Conservation (phyloP, 1,284 basidiomycete genomes). For the Ganoderma lucidum region DNA sequence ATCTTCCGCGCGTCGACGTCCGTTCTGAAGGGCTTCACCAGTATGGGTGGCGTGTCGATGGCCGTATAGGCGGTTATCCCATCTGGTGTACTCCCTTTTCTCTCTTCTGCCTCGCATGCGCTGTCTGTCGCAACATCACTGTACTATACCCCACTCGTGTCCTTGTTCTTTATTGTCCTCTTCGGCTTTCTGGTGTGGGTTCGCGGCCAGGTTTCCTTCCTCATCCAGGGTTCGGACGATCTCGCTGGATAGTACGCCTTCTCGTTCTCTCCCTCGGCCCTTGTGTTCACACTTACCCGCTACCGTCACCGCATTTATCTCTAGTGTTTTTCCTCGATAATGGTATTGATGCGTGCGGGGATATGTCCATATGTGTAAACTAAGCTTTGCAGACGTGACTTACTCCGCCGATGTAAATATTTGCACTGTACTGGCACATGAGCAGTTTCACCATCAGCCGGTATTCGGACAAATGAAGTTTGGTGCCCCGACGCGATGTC, state of each 20-base stretch:
- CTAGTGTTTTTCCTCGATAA: background rate
- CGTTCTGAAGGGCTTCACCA: constrained; percentile 49
- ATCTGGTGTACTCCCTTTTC: background rate
- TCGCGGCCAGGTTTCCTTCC: background rate
- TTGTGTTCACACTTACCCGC: background rate
- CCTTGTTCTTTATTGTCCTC: background rate
- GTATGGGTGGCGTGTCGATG: constrained; percentile 26
- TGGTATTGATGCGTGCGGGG: background rate
- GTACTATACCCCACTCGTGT: background rate
- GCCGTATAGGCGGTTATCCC: constrained; percentile 9
- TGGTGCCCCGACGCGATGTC: background rate
- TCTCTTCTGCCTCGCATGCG: background rate
- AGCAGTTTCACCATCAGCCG: background rate
- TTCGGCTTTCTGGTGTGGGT: background rate
- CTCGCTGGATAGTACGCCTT: background rate
- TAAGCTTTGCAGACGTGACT: background rate
- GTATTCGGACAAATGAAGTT: background rate
- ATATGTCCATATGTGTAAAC: background rate
- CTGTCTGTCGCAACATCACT: background rate
- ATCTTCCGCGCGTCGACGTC: constrained; percentile 46
- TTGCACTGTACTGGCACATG: background rate
- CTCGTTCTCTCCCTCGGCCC: background rate
- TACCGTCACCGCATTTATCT: background rate
- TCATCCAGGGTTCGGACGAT: background rate
- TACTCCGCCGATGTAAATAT: background rate